These are phyloP conservation scores for Dryadomyces quercivorus DNA, from an alignment of 2,329 filamentous ascomycete genomes.

Conservation along the genomic window DNA sequence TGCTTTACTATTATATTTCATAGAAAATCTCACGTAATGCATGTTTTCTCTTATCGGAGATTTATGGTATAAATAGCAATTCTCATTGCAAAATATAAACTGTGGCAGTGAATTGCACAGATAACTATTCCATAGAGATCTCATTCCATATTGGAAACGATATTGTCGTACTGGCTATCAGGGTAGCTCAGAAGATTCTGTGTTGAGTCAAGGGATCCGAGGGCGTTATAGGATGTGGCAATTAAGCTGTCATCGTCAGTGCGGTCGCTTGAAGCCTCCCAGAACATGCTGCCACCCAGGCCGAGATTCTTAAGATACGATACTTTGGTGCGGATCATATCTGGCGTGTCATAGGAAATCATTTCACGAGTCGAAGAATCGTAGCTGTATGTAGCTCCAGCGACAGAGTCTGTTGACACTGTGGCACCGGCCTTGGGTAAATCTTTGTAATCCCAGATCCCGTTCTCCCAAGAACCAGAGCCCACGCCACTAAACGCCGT, in stretches of 20 bases:
- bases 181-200: conserved; percentile 41
- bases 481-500: conserved; percentile 51
- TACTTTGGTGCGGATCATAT: conserved; percentile 49
- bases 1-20: too few relatives aligned
- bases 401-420: conserved; percentile 42
- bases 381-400: conserved; percentile 60
- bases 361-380: conserved; percentile 47
- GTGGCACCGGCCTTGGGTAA: conserved; percentile 50
- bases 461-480: conserved; percentile 57
- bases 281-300: conserved; percentile 74
- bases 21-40: too few relatives aligned
- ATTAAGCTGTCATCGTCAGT: conserved; percentile 49
- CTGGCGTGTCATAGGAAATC: conserved; percentile 59
- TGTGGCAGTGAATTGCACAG: too few relatives aligned
- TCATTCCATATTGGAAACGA: conserved; percentile 23
- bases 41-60: too few relatives aligned
- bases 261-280: conserved; percentile 64
- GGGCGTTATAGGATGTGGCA: conserved; percentile 25
- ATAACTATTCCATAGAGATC: background rate
- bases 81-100: too few relatives aligned
- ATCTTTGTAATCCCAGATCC: conserved; percentile 71
- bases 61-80: too few relatives aligned
- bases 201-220: conserved; percentile 32
- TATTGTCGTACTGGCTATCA: conserved; percentile 41
- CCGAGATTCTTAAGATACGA: conserved; percentile 48